Percentiles rank a stretch among this genome's conserved stretches.
phyloP scores from a whole-genome alignment of 441 rosid species.

The Dalechampia spathulata region DNA sequence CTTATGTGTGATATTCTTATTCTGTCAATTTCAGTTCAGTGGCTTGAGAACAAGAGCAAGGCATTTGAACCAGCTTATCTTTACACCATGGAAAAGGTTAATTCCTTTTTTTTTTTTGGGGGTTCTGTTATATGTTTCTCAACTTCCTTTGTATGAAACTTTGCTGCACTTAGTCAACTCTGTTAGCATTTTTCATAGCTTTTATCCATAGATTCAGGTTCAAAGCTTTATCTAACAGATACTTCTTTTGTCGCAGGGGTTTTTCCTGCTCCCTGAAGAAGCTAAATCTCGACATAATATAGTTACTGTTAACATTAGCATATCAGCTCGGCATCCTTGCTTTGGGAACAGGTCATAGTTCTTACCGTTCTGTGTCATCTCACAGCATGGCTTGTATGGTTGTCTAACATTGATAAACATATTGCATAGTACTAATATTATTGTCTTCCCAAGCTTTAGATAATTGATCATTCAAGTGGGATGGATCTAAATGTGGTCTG shows the following conservation, averaged over 20 bases:
- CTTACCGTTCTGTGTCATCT: not conserved
- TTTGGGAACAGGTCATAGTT: constrained; percentile 87
- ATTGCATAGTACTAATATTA: not conserved
- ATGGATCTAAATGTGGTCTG: not conserved
- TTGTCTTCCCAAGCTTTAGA: not conserved
- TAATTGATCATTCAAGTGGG: not conserved
- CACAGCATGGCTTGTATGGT: not conserved
- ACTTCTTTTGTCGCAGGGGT: constrained; percentile 49
- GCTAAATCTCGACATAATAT: constrained; percentile 79
- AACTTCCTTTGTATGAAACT: not conserved
- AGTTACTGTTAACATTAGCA: constrained; percentile 69
- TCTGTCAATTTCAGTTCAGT: constrained; percentile 46
- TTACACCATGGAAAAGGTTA: constrained; percentile 92
- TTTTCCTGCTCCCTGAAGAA: constrained; percentile 84
- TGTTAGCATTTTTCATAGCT: not conserved
- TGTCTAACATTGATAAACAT: constrained; percentile 11
- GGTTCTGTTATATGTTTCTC: constrained; percentile 1
- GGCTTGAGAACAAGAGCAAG: constrained; percentile 79
- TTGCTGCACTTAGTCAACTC: constrained; percentile 6
- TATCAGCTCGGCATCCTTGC: constrained; percentile 90
- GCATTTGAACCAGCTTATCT: constrained; percentile 86
- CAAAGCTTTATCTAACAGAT: not conserved
- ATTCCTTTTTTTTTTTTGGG: not conserved
- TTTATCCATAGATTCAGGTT: not conserved
- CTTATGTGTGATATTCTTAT: not conserved